Evolutionary conservation across 768 basidiomycete species (phyloP).

Genomic region (Tephrocybe sp.): DNA sequence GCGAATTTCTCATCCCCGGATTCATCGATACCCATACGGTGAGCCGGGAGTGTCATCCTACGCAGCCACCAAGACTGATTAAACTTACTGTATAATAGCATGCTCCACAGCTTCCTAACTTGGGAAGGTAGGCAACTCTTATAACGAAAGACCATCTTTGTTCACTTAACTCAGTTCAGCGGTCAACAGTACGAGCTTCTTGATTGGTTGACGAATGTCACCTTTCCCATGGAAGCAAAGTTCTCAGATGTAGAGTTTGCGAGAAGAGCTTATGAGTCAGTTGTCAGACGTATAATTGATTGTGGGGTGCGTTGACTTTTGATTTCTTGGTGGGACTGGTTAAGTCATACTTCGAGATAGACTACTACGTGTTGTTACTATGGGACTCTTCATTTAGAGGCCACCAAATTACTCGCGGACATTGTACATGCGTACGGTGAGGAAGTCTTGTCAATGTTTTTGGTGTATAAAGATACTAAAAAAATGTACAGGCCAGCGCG

Average conservation of each 20-base stretch:
- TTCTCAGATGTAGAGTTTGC: conserved; percentile 77
- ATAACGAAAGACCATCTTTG: background rate
- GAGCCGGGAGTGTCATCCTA: conserved; percentile 27
- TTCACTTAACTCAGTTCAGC: conserved; percentile 32
- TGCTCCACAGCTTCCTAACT: conserved; percentile 78
- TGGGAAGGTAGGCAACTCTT: conserved; percentile 50
- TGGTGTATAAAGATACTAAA: background rate
- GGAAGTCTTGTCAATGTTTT: conserved; percentile 9
- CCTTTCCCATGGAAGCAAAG: conserved; percentile 85
- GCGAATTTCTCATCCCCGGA: conserved; percentile 82
- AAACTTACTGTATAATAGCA: conserved; percentile 43
- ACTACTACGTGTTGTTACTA: conserved; percentile 96
- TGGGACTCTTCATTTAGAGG: conserved; percentile 76
- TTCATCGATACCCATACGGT: conserved; percentile 93
- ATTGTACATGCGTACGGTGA: conserved; percentile 62
- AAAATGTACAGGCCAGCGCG: conserved; percentile 62
- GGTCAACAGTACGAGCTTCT: conserved; percentile 87
- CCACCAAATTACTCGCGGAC: conserved; percentile 81
- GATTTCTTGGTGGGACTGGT: conserved; percentile 7
- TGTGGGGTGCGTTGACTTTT: conserved; percentile 60
- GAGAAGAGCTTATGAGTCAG: conserved; percentile 59
- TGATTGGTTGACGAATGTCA: conserved; percentile 83
- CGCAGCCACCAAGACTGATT: background rate
- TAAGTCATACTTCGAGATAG: conserved; percentile 35
- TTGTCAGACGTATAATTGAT: conserved; percentile 71